These are phyloP conservation scores for Claviceps purpurea DNA, from an alignment of 2,329 filamentous ascomycete genomes.

Conservation along the genomic window DNA sequence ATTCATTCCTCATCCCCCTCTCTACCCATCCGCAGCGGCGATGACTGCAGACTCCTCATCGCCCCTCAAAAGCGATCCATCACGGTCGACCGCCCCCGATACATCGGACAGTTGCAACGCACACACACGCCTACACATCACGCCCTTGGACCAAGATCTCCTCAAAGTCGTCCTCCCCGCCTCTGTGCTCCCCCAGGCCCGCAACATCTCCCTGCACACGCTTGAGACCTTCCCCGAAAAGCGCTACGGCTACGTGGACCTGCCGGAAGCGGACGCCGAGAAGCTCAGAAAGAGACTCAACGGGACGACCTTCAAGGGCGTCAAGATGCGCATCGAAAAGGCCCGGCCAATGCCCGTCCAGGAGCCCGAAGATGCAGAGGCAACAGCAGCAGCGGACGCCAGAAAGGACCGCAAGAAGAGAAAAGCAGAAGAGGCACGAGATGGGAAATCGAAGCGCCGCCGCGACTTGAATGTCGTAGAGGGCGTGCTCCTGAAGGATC, in stretches of 20 bases:
- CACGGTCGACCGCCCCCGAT: background rate
- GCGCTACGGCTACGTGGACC: constrained; percentile 78
- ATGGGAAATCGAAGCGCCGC: constrained; percentile 34
- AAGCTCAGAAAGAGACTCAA: constrained; percentile 85
- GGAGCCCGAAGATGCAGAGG: background rate
- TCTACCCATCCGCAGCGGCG: background rate
- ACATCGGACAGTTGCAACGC: background rate
- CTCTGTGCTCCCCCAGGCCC: constrained; percentile 50
- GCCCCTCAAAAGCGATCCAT: background rate
- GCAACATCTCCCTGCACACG: constrained; percentile 77
- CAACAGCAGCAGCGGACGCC: background rate
- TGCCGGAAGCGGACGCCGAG: constrained; percentile 72
- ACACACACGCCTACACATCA: constrained; percentile 57
- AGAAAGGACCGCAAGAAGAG: constrained; percentile 17
- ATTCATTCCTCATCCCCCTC: background rate
- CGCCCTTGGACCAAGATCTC: constrained; percentile 66
- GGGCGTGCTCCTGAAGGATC: constrained; percentile 59
- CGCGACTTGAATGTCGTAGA: constrained; percentile 36
- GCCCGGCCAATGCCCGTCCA: constrained; percentile 34
- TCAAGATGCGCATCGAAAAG: constrained; percentile 72
- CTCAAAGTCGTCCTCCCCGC: constrained; percentile 59
- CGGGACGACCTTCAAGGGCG: constrained; percentile 70
- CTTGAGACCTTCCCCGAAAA: constrained; percentile 82
- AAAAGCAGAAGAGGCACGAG: constrained; percentile 3
- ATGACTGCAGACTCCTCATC: background rate